Base-by-base conservation (phyloP, 2,329 filamentous ascomycete species). In the Sclerotinia nivalis region DNA sequence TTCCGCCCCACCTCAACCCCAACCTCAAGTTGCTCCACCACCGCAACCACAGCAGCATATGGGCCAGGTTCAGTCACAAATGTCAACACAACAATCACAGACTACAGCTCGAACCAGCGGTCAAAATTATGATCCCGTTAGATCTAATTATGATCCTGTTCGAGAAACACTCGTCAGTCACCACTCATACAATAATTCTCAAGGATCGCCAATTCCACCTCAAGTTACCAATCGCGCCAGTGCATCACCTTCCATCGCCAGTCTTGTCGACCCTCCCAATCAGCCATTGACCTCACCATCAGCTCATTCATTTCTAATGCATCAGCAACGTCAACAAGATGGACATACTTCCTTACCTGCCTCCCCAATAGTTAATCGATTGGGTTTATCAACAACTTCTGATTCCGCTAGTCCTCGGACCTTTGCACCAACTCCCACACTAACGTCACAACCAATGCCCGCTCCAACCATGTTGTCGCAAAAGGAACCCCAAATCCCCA, bases 221-320 rank as follows among this genome's bases (percentile, higher is more conserved):
- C 79, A 80, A n/a, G 65, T 81, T 5, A 76, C 86, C 68, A 90
- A 91, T 80, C 88, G 91, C 68, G 91, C 92, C n/a, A 95, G 92
- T 78, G 91, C 91, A 52, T 97, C 95, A 6, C 94, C 95, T 1
- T 95, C 95, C 3, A 97, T 97, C 74, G 91, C 93, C 8, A 97
- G 93, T 80, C 86, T 97, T 70, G 92, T 97, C 65, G 93, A 97
- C 74, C 91, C 90, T 47, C 86, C 86, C 2, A 79, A 76, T 64
- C 78, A 79, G 49, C 59, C 75, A 4, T 70, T 76, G 47, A 74
- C 75, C 7, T 78, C 77, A 15, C 77, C 77, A 9, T 78, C 77
- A 0, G 54, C 75, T 64, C 68, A 77, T 79, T 75, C 77, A 74
- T 75, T 77, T 77, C 80, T 76, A 68, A 76, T 78, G 70, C 77